Percentiles rank a stretch among this genome's conserved stretches.
phyloP scores from a whole-genome alignment of 164 flowering plant genomes.

The Annona cherimola region DNA sequence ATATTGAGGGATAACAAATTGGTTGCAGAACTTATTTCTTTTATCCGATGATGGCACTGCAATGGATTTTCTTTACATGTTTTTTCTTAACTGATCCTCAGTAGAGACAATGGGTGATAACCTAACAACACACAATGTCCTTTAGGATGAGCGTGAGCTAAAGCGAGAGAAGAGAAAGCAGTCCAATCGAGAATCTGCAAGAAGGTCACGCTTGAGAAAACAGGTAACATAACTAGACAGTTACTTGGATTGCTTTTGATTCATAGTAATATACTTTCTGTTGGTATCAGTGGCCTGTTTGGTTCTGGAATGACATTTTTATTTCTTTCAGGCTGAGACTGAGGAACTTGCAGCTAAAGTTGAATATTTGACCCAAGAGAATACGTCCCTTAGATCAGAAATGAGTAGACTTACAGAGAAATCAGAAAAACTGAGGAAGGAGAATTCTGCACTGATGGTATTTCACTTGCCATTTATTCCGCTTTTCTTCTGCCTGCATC shows the following conservation, averaged over 20 bases:
- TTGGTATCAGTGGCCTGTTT: background rate
- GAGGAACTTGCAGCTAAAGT: conserved; percentile 79
- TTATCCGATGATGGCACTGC: background rate
- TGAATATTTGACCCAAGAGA: conserved; percentile 64
- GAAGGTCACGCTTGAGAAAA: conserved; percentile 92
- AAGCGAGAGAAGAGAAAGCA: conserved; percentile 94
- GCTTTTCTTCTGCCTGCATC: background rate
- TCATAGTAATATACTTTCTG: background rate
- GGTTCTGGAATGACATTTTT: background rate
- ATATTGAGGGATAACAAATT: background rate
- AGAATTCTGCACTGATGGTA: conserved; percentile 71
- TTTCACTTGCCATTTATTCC: background rate
- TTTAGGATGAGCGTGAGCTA: conserved; percentile 71
- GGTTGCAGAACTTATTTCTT: background rate
- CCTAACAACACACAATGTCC: background rate
- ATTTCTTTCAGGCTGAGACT: conserved; percentile 61
- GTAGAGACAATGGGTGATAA: background rate
- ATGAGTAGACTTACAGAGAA: conserved; percentile 44
- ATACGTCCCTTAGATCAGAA: conserved; percentile 62
- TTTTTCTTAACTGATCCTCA: background rate
- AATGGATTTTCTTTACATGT: background rate
- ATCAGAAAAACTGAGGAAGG: conserved; percentile 57
- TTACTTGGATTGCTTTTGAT: background rate
- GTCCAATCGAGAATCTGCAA: conserved; percentile 94
- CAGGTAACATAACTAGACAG: conserved; percentile 43